These are phyloP conservation scores for Cystofilobasidium ferigula DNA, from an alignment of 768 basidiomycete genomes.

Conservation along the genomic window DNA sequence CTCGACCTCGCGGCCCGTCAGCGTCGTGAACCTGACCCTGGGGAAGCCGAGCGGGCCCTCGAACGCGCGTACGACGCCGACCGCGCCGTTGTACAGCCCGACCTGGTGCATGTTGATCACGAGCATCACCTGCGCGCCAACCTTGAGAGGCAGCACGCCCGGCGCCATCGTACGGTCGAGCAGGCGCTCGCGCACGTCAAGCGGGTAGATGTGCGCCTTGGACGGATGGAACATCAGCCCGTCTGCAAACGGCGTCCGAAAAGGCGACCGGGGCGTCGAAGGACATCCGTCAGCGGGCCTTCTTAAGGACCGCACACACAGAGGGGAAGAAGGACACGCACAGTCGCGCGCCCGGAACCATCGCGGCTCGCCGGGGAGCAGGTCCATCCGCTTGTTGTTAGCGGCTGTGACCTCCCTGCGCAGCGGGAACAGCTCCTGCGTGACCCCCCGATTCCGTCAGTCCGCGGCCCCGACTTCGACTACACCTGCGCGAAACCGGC, in stretches of 20 bases:
- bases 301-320: not conserved
- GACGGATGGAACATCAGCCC: not conserved
- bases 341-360: not conserved
- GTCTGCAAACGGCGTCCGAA: no score
- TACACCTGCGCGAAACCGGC: no score
- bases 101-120: slow-evolving; percentile 85
- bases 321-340: not conserved
- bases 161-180: slow-evolving; percentile 80
- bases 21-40: slow-evolving; percentile 64
- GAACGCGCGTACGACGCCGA: slow-evolving; percentile 75
- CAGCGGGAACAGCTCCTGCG: slow-evolving; percentile 67
- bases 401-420: slow-evolving; percentile 77
- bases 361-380: not conserved
- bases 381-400: not conserved
- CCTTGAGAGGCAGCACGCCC: slow-evolving; percentile 54
- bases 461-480: no score
- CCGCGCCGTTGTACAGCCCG: slow-evolving; percentile 77
- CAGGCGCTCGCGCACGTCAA: slow-evolving; percentile 57
- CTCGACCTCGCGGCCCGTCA: slow-evolving; percentile 47
- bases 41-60: slow-evolving; percentile 46
- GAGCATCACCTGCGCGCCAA: slow-evolving; percentile 86
- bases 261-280: no score
- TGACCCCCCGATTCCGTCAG: no score
- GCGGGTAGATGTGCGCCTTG: slow-evolving; percentile 2
- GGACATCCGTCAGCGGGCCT: no score